Conservation (phyloP, 2,329 filamentous ascomycete genomes). For the Fusarium euwallaceae region DNA sequence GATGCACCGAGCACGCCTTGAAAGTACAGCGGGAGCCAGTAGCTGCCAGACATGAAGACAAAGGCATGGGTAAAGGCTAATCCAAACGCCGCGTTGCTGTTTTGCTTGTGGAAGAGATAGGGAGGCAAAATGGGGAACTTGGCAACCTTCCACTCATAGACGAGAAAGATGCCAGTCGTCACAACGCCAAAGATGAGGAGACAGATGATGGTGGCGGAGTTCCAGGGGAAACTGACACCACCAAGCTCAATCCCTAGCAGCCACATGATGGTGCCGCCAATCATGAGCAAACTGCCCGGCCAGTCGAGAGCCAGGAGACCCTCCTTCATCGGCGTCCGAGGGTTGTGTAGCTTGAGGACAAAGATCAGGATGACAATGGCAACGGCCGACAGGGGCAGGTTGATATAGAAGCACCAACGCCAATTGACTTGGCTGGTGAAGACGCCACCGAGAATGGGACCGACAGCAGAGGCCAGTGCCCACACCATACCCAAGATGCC, state of each 20-base stretch:
- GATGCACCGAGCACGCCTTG: constrained; percentile 78
- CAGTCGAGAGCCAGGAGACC: constrained; percentile 75
- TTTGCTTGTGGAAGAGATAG: constrained; percentile 74
- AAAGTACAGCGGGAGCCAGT: constrained; percentile 89
- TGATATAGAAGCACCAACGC: constrained; percentile 80
- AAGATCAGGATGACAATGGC: constrained; percentile 66
- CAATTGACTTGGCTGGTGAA: constrained; percentile 75
- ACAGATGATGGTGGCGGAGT: constrained; percentile 80
- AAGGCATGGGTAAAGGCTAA: constrained; percentile 81
- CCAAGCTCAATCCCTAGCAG: constrained; percentile 89
- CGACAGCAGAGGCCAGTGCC: constrained; percentile 75
- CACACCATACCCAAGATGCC: constrained; percentile 68
- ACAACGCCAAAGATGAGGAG: constrained; percentile 80
- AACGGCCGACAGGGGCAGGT: constrained; percentile 64
- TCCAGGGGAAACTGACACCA: constrained; percentile 81
- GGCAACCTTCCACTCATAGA: constrained; percentile 80
- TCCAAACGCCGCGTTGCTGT: constrained; percentile 74
- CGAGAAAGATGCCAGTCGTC: constrained; percentile 73
- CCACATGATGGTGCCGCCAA: constrained; percentile 86
- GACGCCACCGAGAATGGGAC: constrained; percentile 76
- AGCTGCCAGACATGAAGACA: constrained; percentile 82
- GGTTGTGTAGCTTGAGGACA: constrained; percentile 77
- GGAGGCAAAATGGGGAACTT: constrained; percentile 84
- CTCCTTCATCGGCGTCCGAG: constrained; percentile 71
- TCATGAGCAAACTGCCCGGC: constrained; percentile 69